Conservation (phyloP, 306 rosid genomes). For the Psophocarpus tetragonolobus region DNA sequence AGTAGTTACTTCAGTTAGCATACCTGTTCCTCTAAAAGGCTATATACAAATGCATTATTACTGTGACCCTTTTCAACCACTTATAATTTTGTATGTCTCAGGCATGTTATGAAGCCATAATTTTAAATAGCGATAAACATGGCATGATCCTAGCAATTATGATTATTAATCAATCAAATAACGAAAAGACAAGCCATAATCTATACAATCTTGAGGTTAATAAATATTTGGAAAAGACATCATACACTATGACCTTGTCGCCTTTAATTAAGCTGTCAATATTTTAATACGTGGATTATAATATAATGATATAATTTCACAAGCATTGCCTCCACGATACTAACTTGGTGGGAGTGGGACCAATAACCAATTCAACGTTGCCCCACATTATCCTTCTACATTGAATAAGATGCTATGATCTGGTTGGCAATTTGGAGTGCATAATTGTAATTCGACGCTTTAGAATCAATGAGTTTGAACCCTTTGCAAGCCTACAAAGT, state of each 20-base stretch:
- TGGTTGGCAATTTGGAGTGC: constrained; percentile 62
- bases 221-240: constrained; percentile 31
- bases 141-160: constrained; percentile 48
- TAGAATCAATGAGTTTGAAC: constrained; percentile 49
- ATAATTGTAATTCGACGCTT: constrained; percentile 37
- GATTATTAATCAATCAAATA: constrained; percentile 25
- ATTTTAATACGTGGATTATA: not conserved
- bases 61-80: constrained; percentile 18
- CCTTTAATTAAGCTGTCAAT: constrained; percentile 45
- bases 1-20: constrained; percentile 27
- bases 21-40: constrained; percentile 13
- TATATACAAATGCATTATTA: constrained; percentile 15
- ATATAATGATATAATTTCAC: not conserved
- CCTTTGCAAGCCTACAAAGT: constrained; percentile 58
- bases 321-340: constrained; percentile 12
- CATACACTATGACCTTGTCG: constrained; percentile 40
- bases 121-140: constrained; percentile 42
- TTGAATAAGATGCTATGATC: constrained; percentile 44
- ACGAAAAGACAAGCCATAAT: constrained; percentile 25
- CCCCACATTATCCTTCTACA: constrained; percentile 50
- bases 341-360: constrained; percentile 31
- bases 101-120: constrained; percentile 66
- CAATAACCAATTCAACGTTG: constrained; percentile 10
- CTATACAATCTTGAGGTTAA: not conserved
- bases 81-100: constrained; percentile 47